Evolutionary conservation across 208 protist species (phyloP).

Genomic region (Sergeia podlipaevii): DNA sequence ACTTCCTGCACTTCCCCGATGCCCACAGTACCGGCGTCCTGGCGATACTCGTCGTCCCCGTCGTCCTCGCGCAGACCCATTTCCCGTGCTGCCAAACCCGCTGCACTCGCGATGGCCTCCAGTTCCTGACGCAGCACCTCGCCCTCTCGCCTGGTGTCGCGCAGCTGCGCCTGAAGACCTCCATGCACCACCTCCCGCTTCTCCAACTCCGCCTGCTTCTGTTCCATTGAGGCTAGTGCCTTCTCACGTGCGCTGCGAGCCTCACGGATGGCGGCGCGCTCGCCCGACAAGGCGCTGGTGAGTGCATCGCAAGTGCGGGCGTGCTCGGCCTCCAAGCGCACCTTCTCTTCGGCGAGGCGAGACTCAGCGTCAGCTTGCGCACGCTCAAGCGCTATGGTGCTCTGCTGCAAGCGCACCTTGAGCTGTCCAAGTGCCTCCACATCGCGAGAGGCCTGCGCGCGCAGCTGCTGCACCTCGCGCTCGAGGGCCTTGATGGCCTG

Average conservation of each 20-base stretch:
- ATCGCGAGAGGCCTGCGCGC: slow-evolving; percentile 24
- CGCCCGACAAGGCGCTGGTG: slow-evolving; percentile 13
- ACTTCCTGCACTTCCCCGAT: slow-evolving; percentile 29
- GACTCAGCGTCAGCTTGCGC: slow-evolving; percentile 14
- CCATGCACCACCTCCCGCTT: slow-evolving; percentile 17
- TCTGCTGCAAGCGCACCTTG: slow-evolving; percentile 37
- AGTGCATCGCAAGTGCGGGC: neutral
- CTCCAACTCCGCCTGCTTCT: slow-evolving; percentile 26
- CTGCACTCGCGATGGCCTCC: slow-evolving; percentile 22
- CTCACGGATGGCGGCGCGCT: slow-evolving; percentile 33
- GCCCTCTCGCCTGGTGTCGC: slow-evolving; percentile 13
- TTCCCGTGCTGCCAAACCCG: slow-evolving; percentile 18
- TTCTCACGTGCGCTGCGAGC: slow-evolving; percentile 42
- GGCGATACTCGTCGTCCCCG: neutral
- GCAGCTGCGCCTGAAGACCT: slow-evolving; percentile 18
- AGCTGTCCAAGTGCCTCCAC: slow-evolving; percentile 28
- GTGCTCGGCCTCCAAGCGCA: neutral
- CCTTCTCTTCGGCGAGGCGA: neutral
- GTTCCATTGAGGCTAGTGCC: slow-evolving; percentile 34
- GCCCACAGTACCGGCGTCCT: neutral
- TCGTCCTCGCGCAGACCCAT: neutral
- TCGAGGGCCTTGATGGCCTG: slow-evolving; percentile 23
- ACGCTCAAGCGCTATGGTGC: slow-evolving; percentile 31
- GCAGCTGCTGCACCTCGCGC: slow-evolving; percentile 36
- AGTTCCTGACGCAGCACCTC: slow-evolving; percentile 15